phyloP scores from a whole-genome alignment of 176 grass and related monocot species.

The Zoysia japonica region DNA sequence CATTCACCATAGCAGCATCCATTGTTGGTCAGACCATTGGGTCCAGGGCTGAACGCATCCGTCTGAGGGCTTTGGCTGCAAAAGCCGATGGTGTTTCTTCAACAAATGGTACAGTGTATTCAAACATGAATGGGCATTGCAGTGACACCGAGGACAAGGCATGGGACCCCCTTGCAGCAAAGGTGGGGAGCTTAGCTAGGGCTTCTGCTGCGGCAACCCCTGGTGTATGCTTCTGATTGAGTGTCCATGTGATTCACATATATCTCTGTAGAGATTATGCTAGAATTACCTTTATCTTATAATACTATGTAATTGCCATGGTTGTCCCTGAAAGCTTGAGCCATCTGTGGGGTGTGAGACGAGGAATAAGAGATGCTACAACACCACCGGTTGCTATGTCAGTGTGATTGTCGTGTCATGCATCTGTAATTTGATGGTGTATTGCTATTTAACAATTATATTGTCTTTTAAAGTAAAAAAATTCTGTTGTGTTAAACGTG shows the following conservation, averaged over 20 bases:
- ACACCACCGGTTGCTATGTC: background rate
- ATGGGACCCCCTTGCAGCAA: constrained; percentile 62
- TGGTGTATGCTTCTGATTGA: constrained; percentile 60
- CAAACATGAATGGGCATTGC: constrained; percentile 47
- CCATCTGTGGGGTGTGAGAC: background rate
- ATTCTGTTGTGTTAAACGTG: background rate
- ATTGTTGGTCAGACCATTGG: constrained; percentile 95
- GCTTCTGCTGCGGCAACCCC: constrained; percentile 36
- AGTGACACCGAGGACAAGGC: constrained; percentile 39
- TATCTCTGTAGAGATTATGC: constrained; percentile 6
- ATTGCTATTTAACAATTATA: constrained; percentile 14
- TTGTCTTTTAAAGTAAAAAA: constrained; percentile 24
- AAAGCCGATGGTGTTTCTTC: background rate
- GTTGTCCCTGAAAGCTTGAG: background rate
- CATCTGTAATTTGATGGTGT: constrained; percentile 31
- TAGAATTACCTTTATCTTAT: background rate
- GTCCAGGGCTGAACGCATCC: constrained; percentile 73
- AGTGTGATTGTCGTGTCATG: background rate
- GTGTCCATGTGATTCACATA: background rate
- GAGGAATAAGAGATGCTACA: constrained; percentile 48
- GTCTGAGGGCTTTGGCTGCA: constrained; percentile 53
- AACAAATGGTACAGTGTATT: constrained; percentile 12
- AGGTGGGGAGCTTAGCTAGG: constrained; percentile 19
- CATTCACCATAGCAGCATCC: constrained; percentile 85
- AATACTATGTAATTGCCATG: constrained; percentile 43